Evolutionary conservation across 2,329 filamentous ascomycete species (phyloP), one percentile per base, ranked within the genome.

Genomic region (Colletotrichum cuscutae): DNA sequence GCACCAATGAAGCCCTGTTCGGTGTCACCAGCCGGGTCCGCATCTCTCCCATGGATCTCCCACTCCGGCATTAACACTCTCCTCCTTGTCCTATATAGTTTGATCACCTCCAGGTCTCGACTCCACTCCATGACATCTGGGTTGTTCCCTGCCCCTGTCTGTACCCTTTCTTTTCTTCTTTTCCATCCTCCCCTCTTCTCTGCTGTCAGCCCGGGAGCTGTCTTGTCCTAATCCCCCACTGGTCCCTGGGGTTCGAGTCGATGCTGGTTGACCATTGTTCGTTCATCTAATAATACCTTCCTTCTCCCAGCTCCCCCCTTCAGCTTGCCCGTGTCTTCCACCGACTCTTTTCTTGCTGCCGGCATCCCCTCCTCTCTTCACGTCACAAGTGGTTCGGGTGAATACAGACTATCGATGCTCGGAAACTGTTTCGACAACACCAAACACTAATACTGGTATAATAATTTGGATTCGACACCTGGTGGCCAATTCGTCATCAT

Each of bases 81-180:
- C 66, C 60, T 72, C 66, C 70, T 60, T 54, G 65, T 72, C 28
- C 60, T 72, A 70, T 73, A 73, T 74, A 74, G 59, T 73, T 74
- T 74, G 68, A 69, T 74, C 68, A 68, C 58, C 64, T 72, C 70
- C 61, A 35, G 46, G 60, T 26, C 26, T 28, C 35, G 61, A 58
- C 70, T 65, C 72, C 70, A 66, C 68, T 57, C 49, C n/a, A 63
- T 57, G 26, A 53, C 49, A 66, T 52, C 68, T 37, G 63, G 68
- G 62, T 49, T 58, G 22, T 72, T 26, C 70, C 66, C 57, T 73
- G 68, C 58, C 71, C 62, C 59, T 71, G 66, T 60, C 68, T 69
- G 35, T 61, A 28, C 59, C 70, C 59, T 65, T 22, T 42, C 42
- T 53, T 54, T 61, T 24, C 63, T 59, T 56, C 35, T 65, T 66